A percentile compares a stretch with the other conserved stretches of the same genome.
These are phyloP conservation scores for Colletotrichum tofieldiae DNA, from an alignment of 2,329 filamentous ascomycete genomes.

Conservation along the genomic window DNA sequence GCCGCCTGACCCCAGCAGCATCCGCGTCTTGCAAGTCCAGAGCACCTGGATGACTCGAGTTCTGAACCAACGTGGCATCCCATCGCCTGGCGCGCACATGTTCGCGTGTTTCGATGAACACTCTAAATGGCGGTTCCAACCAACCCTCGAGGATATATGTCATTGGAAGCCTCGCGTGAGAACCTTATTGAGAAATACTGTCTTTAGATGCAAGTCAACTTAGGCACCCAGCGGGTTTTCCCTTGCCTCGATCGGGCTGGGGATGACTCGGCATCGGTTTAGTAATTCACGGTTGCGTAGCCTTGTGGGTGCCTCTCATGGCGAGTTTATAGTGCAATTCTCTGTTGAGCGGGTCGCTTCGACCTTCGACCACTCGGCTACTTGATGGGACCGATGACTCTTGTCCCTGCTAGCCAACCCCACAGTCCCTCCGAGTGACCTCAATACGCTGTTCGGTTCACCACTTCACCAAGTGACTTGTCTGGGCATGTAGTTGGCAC, in stretches of 20 bases:
- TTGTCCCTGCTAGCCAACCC: conserved; percentile 12
- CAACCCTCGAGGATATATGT: neutral
- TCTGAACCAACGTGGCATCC: conserved; percentile 19
- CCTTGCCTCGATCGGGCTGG: neutral
- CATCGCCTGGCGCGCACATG: conserved; percentile 20
- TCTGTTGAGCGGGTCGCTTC: conserved; percentile 13
- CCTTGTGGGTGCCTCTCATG: conserved; percentile 11
- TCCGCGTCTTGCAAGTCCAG: conserved; percentile 21
- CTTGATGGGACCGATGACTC: conserved; percentile 10
- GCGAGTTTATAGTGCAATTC: conserved; percentile 6
- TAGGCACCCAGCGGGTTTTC: conserved; percentile 16
- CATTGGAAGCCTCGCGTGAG: conserved; percentile 5
- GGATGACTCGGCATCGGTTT: neutral
- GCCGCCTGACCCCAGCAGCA: conserved; percentile 19
- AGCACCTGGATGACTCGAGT: conserved; percentile 33
- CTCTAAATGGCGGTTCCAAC: neutral
- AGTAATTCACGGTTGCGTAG: conserved; percentile 3
- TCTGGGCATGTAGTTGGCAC: conserved; percentile 11
- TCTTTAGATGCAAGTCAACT: conserved; percentile 4
- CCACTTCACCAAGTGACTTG: conserved; percentile 29
- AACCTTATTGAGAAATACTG: neutral
- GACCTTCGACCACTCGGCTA: conserved; percentile 6
- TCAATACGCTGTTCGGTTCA: conserved; percentile 6
- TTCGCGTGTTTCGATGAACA: neutral
- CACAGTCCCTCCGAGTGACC: conserved; percentile 19